Conservation (phyloP, 2,329 filamentous ascomycete species). For the Sclerotiophoma versabilis region DNA sequence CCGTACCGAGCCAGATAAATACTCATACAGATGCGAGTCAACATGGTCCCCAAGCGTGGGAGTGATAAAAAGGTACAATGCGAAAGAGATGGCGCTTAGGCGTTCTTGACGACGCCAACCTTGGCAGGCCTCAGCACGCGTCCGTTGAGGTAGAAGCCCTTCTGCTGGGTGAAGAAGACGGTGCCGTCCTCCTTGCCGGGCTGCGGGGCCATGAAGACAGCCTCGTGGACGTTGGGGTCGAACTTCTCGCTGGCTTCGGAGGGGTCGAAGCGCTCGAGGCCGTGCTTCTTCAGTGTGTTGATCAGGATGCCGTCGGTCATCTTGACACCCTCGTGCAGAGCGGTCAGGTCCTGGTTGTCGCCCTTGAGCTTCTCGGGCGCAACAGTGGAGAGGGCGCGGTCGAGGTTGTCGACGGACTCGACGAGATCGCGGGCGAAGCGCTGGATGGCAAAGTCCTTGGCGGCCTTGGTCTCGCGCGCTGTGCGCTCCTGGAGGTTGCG, state of each 20-base stretch:
- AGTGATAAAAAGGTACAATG: background rate
- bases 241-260: constrained; percentile 77
- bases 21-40: constrained; percentile 14
- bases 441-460: constrained; percentile 93
- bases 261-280: constrained; percentile 87
- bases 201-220: constrained; percentile 90
- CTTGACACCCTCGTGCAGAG: constrained; percentile 86
- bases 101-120: constrained; percentile 94
- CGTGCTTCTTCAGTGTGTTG: constrained; percentile 89
- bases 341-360: constrained; percentile 75
- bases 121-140: constrained; percentile 89
- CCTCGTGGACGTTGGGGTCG: constrained; percentile 96
- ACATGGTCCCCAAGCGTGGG: background rate
- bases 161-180: constrained; percentile 92
- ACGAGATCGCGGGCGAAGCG: constrained; percentile 93
- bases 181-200: constrained; percentile 87
- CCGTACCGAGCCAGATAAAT: constrained; percentile 13
- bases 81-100: constrained; percentile 37
- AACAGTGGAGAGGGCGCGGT: constrained; percentile 85
- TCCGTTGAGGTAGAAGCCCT: constrained; percentile 94
- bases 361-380: constrained; percentile 73
- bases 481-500: constrained; percentile 97
- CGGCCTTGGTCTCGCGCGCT: constrained; percentile 83
- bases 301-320: constrained; percentile 94
- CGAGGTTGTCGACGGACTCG: constrained; percentile 95